Conservation (phyloP, 495 filamentous ascomycete genomes). For the Letharia lupina region DNA sequence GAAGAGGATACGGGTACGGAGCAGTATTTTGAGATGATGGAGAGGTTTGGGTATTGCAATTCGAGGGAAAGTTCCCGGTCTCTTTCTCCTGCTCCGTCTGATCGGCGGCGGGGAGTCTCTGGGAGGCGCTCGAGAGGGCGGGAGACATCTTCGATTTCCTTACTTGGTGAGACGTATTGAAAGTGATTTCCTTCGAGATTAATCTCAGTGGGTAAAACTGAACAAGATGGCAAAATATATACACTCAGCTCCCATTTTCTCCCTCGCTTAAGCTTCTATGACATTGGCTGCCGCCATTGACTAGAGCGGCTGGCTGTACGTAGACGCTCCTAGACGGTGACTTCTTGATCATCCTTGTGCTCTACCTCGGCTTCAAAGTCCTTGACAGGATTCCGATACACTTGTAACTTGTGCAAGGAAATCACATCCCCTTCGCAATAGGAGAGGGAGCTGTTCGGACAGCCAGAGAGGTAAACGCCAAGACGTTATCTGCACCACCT, state of each 20-base stretch:
- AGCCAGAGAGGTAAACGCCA: too few species aligned
- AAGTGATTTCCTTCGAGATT: not conserved
- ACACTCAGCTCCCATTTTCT: not conserved
- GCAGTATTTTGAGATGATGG: constrained; percentile 2
- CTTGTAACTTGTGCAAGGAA: too few species aligned
- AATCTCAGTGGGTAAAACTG: not conserved
- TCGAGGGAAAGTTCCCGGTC: not conserved
- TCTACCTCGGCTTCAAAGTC: too few species aligned
- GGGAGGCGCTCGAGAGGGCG: not conserved
- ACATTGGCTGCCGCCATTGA: not conserved
- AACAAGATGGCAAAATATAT: not conserved
- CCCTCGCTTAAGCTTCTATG: not conserved
- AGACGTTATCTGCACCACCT: too few species aligned
- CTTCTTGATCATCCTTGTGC: too few species aligned
- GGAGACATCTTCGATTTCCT: not conserved
- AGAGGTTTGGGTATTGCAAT: not conserved
- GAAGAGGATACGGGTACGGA: not conserved
- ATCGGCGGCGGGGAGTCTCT: not conserved
- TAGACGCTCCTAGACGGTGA: too few species aligned
- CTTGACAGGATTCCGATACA: too few species aligned
- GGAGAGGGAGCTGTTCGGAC: too few species aligned
- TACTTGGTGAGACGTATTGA: not conserved
- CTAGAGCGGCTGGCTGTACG: too few species aligned
- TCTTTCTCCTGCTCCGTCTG: not conserved
- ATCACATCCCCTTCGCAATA: too few species aligned